Conservation (phyloP, 2,329 filamentous ascomycete genomes). For the Didymellaceae sp. region DNA sequence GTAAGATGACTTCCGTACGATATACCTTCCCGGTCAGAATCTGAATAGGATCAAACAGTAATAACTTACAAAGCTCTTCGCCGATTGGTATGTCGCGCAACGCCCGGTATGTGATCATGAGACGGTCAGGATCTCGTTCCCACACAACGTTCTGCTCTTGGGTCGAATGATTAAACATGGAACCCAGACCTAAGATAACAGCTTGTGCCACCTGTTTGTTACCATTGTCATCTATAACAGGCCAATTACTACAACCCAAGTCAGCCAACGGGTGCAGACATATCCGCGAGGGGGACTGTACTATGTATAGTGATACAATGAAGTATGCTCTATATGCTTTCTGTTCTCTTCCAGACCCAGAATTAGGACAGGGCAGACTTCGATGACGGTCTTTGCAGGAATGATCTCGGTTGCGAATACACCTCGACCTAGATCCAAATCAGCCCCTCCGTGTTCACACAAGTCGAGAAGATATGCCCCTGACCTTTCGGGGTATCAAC, state of each 20-base stretch:
- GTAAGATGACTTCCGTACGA: slow-evolving; percentile 57
- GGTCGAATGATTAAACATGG: slow-evolving; percentile 65
- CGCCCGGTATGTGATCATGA: slow-evolving; percentile 58
- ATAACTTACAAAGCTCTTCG: slow-evolving; percentile 60
- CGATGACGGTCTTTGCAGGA: slow-evolving; percentile 56
- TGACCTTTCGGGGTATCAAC: slow-evolving; percentile 59
- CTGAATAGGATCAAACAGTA: background rate
- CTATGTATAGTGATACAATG: slow-evolving; percentile 65
- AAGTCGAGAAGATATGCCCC: background rate
- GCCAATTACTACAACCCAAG: slow-evolving; percentile 53
- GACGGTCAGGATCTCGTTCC: slow-evolving; percentile 56
- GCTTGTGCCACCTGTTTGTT: slow-evolving; percentile 55
- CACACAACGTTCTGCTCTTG: slow-evolving; percentile 62
- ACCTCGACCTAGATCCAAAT: slow-evolving; percentile 54
- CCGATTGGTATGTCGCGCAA: slow-evolving; percentile 58
- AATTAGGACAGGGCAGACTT: slow-evolving; percentile 60
- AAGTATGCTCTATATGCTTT: slow-evolving; percentile 57
- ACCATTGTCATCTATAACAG: slow-evolving; percentile 30
- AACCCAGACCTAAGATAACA: slow-evolving; percentile 62
- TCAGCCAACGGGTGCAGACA: background rate
- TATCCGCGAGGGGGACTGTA: slow-evolving; percentile 31
- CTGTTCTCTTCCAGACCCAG: slow-evolving; percentile 57
- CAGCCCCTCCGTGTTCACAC: background rate
- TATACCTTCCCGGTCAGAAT: slow-evolving; percentile 47
- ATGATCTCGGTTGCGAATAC: slow-evolving; percentile 59